Evolutionary conservation across 768 basidiomycete species (phyloP).

Genomic region (Suillus bovinus): DNA sequence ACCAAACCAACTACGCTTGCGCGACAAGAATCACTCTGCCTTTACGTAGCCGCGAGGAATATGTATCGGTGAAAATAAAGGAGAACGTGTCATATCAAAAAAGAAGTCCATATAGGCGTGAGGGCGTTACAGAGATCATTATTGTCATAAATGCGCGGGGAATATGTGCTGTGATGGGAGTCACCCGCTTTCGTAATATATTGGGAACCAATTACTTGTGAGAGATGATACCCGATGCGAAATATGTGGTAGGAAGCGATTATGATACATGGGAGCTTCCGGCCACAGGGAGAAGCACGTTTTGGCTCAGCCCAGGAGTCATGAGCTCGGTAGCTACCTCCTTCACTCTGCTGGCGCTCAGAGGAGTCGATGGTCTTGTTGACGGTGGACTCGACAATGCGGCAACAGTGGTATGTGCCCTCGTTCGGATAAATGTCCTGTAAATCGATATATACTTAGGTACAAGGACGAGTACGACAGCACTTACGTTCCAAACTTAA

Average conservation of each 20-base stretch:
- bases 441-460: neutral
- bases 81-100: neutral
- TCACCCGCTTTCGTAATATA: neutral
- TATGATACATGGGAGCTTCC: neutral
- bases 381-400: constrained; percentile 16
- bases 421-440: constrained; percentile 37
- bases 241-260: neutral
- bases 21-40: neutral
- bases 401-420: constrained; percentile 36
- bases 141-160: neutral
- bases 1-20: neutral
- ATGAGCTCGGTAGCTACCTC: constrained; percentile 55
- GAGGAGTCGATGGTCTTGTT: constrained; percentile 18
- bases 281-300: neutral
- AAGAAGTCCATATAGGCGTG: neutral
- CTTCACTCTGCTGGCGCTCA: constrained; percentile 66
- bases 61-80: neutral
- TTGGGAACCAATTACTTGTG: neutral
- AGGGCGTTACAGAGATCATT: neutral
- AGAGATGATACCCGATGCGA: neutral
- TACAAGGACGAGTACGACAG: constrained; percentile 13
- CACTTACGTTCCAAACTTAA: constrained; percentile 53
- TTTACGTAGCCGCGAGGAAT: neutral
- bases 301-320: constrained; percentile 7
- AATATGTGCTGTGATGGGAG: neutral